Conservation (phyloP, 345 rosid genomes). For the Boechera retrofracta region DNA sequence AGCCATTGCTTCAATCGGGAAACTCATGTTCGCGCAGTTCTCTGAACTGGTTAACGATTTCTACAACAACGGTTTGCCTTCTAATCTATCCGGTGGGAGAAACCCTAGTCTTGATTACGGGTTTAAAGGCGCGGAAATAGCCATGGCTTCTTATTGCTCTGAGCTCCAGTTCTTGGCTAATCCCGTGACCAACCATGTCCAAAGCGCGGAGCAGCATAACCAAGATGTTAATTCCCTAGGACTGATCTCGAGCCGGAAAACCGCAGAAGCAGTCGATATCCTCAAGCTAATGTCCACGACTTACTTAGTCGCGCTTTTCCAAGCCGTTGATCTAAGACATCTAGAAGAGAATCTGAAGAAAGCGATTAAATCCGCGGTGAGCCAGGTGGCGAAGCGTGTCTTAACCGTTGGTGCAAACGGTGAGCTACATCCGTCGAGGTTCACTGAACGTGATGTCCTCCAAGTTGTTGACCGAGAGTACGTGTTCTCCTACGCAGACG, state of each 20-base stretch:
- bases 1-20: constrained; percentile 71
- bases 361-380: constrained; percentile 53
- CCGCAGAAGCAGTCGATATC: constrained; percentile 63
- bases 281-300: constrained; percentile 70
- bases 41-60: constrained; percentile 77
- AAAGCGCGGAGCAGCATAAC: constrained; percentile 72
- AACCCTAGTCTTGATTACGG: constrained; percentile 82
- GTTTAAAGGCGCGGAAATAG: constrained; percentile 78
- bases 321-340: constrained; percentile 69
- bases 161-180: constrained; percentile 71
- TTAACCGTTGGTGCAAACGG: constrained; percentile 62
- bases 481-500: constrained; percentile 69
- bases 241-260: constrained; percentile 64
- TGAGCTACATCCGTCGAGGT: constrained; percentile 77
- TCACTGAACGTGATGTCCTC: constrained; percentile 69
- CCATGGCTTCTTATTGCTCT: constrained; percentile 74
- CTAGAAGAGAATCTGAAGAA: constrained; percentile 63
- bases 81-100: constrained; percentile 67
- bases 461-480: constrained; percentile 69
- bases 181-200: constrained; percentile 71
- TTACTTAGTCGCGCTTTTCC: constrained; percentile 62
- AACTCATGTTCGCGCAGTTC: constrained; percentile 68
- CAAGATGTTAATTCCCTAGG: constrained; percentile 77
- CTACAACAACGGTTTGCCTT: constrained; percentile 80
- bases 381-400: constrained; percentile 57